Conservation (phyloP, 1,139 yeast species). For the Ogataea hybrid region DNA sequence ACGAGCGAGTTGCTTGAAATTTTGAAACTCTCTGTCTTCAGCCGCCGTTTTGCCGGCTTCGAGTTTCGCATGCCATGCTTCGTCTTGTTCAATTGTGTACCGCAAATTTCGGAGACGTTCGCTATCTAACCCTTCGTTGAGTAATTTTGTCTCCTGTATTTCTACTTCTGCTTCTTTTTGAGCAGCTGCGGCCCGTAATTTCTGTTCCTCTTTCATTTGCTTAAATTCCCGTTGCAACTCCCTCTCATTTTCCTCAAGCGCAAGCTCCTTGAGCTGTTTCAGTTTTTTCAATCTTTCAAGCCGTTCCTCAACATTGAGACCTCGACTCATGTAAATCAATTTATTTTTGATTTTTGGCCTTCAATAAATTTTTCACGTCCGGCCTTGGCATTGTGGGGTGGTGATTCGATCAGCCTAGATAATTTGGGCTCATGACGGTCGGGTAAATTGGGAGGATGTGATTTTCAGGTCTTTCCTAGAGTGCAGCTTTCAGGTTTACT, state of each 20-base stretch:
- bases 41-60: slow-evolving; percentile 31
- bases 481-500: too few relatives aligned
- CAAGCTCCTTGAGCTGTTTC: slow-evolving; percentile 31
- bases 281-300: slow-evolving; percentile 31
- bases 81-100: slow-evolving; percentile 68
- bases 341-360: not conserved
- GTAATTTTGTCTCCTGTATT: slow-evolving; percentile 38
- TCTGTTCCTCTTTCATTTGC: slow-evolving; percentile 5
- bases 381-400: too few relatives aligned
- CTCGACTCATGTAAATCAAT: not conserved
- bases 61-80: slow-evolving; percentile 56
- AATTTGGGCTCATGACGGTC: too few relatives aligned
- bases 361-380: not conserved
- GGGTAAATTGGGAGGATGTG: too few relatives aligned
- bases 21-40: slow-evolving; percentile 34
- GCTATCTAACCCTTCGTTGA: slow-evolving; percentile 39
- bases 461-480: too few relatives aligned
- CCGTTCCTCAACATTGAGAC: slow-evolving; percentile 14
- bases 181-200: slow-evolving; percentile 35
- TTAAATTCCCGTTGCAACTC: slow-evolving; percentile 42
- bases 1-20: slow-evolving; percentile 53
- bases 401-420: too few relatives aligned
- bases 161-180: slow-evolving; percentile 39
- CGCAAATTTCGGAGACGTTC: slow-evolving; percentile 50
- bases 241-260: slow-evolving; percentile 37